These are phyloP conservation scores for Brassica rapa DNA, from an alignment of 345 rosid genomes.

Conservation along the genomic window DNA sequence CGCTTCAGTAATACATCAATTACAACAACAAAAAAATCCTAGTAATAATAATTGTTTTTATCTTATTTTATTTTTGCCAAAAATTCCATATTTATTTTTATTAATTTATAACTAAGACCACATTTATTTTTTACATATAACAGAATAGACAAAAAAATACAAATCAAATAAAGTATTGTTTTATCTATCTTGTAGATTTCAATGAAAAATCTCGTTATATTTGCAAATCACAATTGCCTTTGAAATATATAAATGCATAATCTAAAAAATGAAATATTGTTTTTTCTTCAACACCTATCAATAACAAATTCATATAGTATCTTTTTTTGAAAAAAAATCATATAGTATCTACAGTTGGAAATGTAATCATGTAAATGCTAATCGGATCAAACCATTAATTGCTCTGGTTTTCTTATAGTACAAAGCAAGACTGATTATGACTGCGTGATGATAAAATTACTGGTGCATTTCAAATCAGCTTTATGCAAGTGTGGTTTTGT, in stretches of 20 bases:
- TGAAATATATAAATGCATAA: background rate
- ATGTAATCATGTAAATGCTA: background rate
- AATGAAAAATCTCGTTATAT: too few relatives aligned
- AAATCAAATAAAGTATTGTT: background rate
- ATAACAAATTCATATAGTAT: background rate
- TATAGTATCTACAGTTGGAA: background rate
- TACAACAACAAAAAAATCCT: background rate
- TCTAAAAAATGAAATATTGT: background rate
- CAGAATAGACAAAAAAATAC: background rate
- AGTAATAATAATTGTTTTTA: background rate
- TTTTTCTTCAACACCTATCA: background rate
- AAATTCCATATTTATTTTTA: too few relatives aligned
- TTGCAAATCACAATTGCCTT: too few relatives aligned
- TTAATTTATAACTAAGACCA: background rate
- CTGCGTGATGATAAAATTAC: slow-evolving; percentile 22
- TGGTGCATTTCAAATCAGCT: slow-evolving; percentile 35
- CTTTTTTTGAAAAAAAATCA: too few relatives aligned
- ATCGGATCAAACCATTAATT: background rate
- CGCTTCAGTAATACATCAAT: background rate
- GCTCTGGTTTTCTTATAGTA: slow-evolving; percentile 14
- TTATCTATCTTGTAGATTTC: background rate
- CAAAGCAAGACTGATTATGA: slow-evolving; percentile 37
- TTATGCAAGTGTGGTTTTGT: slow-evolving; percentile 31
- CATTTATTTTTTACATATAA: background rate
- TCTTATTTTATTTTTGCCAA: background rate